These are phyloP conservation scores for Passiflora organensis DNA, from an alignment of 345 rosid genomes.

Conservation along the genomic window DNA sequence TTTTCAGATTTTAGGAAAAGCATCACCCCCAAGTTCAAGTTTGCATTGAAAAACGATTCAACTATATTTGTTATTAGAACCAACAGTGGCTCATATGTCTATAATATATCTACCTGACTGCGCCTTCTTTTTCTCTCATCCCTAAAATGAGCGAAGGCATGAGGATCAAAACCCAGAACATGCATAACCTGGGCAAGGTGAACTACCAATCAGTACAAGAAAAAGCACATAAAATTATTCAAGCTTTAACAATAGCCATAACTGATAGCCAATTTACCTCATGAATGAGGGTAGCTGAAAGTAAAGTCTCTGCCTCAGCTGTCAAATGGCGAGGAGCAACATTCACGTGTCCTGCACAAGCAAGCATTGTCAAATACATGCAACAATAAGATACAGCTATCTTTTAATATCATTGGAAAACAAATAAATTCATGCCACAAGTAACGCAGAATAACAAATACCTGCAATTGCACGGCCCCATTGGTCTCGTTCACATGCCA, in stretches of 20 bases:
- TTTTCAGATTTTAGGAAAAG: too few species aligned
- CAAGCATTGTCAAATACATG: slow-evolving; percentile 10
- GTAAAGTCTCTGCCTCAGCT: slow-evolving; percentile 92
- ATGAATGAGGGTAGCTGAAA: slow-evolving; percentile 95
- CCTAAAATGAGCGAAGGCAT: slow-evolving; percentile 97
- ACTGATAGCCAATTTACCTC: slow-evolving; percentile 47
- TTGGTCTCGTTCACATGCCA: slow-evolving; percentile 98
- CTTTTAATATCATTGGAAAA: too few species aligned
- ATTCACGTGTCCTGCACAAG: slow-evolving; percentile 81
- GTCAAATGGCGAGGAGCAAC: slow-evolving; percentile 99
- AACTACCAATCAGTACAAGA: slow-evolving; percentile 9
- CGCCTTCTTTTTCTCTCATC: slow-evolving; percentile 98
- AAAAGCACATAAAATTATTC: not conserved
- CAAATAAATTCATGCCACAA: not conserved
- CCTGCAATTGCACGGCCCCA: slow-evolving; percentile 99
- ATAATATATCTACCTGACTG: slow-evolving; percentile 57
- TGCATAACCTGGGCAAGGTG: slow-evolving; percentile 81
- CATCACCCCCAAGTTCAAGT: too few species aligned
- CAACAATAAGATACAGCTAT: not conserved
- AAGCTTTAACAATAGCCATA: slow-evolving; percentile 8
- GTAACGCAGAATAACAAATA: slow-evolving; percentile 17
- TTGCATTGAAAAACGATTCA: too few species aligned
- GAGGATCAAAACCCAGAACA: slow-evolving; percentile 99
- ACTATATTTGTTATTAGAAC: too few species aligned
- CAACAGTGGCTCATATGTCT: too few species aligned